Evolutionary conservation across 2,329 filamentous ascomycete genomes (phyloP).

Genomic region (Trichoderma aggressivum): DNA sequence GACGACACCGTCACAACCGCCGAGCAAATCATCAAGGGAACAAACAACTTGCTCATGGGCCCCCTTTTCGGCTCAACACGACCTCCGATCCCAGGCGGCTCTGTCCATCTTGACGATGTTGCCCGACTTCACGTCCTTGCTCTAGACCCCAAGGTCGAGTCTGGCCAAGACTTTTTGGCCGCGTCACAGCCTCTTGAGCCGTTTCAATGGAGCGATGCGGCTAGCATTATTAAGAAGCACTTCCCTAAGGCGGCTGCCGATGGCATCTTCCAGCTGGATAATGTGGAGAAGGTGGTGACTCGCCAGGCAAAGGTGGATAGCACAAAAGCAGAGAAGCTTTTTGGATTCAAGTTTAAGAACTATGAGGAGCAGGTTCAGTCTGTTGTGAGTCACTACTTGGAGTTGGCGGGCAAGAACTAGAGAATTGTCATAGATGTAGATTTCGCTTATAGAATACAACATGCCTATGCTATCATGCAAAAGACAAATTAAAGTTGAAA

Average conservation of each 20-base stretch:
- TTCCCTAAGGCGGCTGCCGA: constrained; percentile 13
- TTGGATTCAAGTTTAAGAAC: constrained; percentile 32
- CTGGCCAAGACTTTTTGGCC: constrained; percentile 14
- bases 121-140: constrained; percentile 19
- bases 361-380: constrained; percentile 36
- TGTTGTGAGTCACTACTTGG: constrained; percentile 34
- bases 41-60: constrained; percentile 35
- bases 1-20: constrained; percentile 29
- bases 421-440: background rate
- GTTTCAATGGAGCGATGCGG: background rate
- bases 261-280: constrained; percentile 12
- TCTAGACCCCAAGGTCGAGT: background rate
- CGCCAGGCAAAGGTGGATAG: constrained; percentile 24
- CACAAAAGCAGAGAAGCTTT: constrained; percentile 31
- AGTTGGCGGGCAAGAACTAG: constrained; percentile 23
- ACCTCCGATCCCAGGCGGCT: constrained; percentile 26
- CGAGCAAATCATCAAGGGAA: constrained; percentile 26
- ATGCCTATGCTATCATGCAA: background rate
- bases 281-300: background rate
- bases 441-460: background rate
- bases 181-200: background rate
- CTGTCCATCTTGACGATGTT: constrained; percentile 20
- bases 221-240: constrained; percentile 16
- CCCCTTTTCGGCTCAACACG: constrained; percentile 32
- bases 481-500: background rate